Evolutionary conservation across 495 filamentous ascomycete genomes (phyloP).

Genomic region (Penicillium odoratum): DNA sequence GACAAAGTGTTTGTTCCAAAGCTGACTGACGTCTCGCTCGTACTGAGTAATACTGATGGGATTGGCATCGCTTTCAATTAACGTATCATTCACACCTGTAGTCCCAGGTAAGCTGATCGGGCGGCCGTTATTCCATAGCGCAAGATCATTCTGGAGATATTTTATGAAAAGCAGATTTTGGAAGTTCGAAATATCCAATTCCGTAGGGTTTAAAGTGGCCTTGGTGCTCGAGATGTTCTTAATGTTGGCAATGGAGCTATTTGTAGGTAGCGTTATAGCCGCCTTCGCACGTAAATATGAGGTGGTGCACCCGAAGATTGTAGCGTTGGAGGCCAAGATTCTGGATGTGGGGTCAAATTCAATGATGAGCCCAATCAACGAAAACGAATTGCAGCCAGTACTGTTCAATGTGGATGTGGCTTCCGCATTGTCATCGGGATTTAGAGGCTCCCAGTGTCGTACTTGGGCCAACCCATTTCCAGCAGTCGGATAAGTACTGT

Average conservation of each 20-base stretch:
- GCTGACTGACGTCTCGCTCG: background rate
- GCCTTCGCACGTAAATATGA: constrained; percentile 13
- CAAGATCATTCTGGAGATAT: background rate
- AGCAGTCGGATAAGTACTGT: constrained; percentile 4
- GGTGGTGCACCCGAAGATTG: constrained; percentile 17
- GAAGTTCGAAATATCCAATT: constrained; percentile 9
- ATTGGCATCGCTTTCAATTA: background rate
- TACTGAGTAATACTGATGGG: constrained; percentile 3
- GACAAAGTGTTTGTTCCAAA: constrained; percentile 27
- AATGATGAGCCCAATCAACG: constrained; percentile 15
- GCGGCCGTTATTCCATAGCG: background rate
- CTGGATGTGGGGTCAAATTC: constrained; percentile 7
- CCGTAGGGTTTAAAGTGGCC: background rate
- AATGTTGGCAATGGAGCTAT: background rate
- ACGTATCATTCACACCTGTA: background rate
- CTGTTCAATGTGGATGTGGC: constrained; percentile 8
- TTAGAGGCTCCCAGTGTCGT: constrained; percentile 26
- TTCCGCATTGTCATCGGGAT: background rate
- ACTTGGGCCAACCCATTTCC: constrained; percentile 5
- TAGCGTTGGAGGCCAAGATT: constrained; percentile 11
- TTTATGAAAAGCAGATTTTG: constrained; percentile 6
- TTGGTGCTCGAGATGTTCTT: background rate
- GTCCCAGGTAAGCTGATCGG: background rate
- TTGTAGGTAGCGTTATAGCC: background rate
- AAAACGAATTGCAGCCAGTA: constrained; percentile 12